Base-by-base conservation (phyloP, 164 flowering plant species). In the Akebia trifoliata region DNA sequence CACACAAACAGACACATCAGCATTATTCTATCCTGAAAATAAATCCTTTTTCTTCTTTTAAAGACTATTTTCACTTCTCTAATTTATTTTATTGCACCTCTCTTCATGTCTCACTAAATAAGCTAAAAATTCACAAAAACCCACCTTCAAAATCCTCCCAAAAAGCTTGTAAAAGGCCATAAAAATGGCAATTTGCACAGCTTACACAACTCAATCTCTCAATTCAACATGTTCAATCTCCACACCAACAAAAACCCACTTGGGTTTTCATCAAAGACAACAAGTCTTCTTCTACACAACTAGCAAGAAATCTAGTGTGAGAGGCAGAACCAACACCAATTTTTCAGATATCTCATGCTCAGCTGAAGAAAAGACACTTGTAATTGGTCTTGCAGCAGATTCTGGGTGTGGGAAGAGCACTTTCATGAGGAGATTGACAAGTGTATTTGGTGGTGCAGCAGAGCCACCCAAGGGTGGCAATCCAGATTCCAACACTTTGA, bases 351-450 rank as follows among this genome's bases (percentile, higher is more conserved):
- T 87, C 36, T 73, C 84, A 47, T 86, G 95, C 75, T 53, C 83
- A 29, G 80, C 80, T 6, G 79, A 65, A 42, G n/a, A 61, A 7
- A 72, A 67, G 65, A 86, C 98, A 32, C 72, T 92, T 22, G 98
- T 92, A 60, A 92, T 92, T 46, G 98, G 98, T 10, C 71, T 92
- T 28, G 98, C 98, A 14, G 98, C 98, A 0, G 98, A 92, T 62
- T 92, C 98, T 2, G 98, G 98, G 9, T 92, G 98, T 64, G 96
- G 96, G 42, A 92, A 92, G 75, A 86, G 95, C 49, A 92, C 98
- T 17, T 92, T 92, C 83, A 92, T 92, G 98, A 76, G 98, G 74
- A 75, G 98, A 60, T 68, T 92, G 39, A 92, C 98, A 1, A 89
- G 93, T 70, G 97, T 92, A 25, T 92, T 92, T 60, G 98, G 98